These are phyloP conservation scores for Apiospora arundinis DNA, from an alignment of 2,329 filamentous ascomycete genomes.

Conservation along the genomic window DNA sequence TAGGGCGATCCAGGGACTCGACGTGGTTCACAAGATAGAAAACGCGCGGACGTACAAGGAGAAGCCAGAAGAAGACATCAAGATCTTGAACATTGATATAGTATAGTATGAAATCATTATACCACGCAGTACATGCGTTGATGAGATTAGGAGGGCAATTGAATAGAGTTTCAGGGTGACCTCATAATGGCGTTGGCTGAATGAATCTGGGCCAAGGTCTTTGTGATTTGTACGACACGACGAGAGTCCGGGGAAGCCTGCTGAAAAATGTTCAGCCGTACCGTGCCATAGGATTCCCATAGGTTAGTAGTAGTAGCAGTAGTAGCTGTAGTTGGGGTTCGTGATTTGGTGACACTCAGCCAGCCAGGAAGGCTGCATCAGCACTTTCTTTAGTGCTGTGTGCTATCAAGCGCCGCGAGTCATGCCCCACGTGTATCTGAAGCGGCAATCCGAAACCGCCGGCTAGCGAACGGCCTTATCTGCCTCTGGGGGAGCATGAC, in stretches of 20 bases:
- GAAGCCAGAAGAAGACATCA: constrained; percentile 96
- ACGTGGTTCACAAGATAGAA: constrained; percentile 96
- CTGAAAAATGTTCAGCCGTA: not conserved
- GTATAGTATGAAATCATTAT: constrained; percentile 41
- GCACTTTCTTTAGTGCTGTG: not conserved
- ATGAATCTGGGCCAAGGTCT: not conserved
- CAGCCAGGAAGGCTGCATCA: not conserved
- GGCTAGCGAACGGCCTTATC: constrained; percentile 13
- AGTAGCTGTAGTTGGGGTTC: not conserved
- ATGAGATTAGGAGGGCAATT: not conserved
- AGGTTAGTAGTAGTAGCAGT: too few species aligned
- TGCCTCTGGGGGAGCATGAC: constrained; percentile 12
- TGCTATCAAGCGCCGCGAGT: constrained; percentile 16
- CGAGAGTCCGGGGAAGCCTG: not conserved
- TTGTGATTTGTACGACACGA: not conserved
- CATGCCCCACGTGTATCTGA: constrained; percentile 22
- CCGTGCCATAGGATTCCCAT: not conserved
- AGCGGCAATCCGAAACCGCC: constrained; percentile 18
- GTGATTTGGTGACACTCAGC: constrained; percentile 1
- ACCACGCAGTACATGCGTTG: too few species aligned
- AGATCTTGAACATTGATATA: constrained; percentile 87
- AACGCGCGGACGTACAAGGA: constrained; percentile 86
- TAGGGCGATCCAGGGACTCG: constrained; percentile 84
- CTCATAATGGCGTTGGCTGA: constrained; percentile 2
- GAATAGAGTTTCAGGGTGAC: constrained; percentile 5